A percentile compares a stretch with the other conserved stretches of the same genome.
phyloP scores from a whole-genome alignment of 2,329 filamentous ascomycete species.

The Aspergillus transmontanensis region DNA sequence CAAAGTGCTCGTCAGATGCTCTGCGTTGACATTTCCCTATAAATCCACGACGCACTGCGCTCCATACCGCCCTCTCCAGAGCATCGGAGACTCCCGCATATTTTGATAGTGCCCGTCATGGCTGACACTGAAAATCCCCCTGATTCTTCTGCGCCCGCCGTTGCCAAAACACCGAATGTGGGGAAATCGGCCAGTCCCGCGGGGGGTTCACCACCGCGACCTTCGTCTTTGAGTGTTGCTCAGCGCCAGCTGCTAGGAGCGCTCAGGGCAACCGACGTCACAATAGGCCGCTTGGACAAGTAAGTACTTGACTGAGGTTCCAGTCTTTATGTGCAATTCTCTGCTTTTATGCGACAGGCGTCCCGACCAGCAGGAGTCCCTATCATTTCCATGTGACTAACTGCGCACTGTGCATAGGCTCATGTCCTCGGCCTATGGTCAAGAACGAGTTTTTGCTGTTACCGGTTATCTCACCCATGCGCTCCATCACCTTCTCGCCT shows the following conservation, averaged over 20 bases:
- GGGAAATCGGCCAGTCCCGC: conserved; percentile 26
- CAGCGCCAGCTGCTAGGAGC: conserved; percentile 29
- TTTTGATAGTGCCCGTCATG: conserved; percentile 18
- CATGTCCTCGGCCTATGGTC: conserved; percentile 67
- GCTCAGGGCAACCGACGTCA: conserved; percentile 31
- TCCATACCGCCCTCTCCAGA: neutral
- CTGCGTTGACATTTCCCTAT: conserved; percentile 6
- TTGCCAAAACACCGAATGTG: conserved; percentile 23
- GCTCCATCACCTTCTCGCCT: conserved; percentile 62
- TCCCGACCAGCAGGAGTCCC: neutral
- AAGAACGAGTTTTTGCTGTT: conserved; percentile 70
- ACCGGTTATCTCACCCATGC: conserved; percentile 68
- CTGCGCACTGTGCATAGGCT: conserved; percentile 48
- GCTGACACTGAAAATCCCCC: conserved; percentile 22
- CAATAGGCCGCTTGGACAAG: conserved; percentile 34
- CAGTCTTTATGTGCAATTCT: neutral
- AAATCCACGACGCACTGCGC: conserved; percentile 4
- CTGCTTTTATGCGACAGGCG: neutral
- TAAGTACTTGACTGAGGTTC: conserved; percentile 17
- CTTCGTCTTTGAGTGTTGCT: conserved; percentile 13
- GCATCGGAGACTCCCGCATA: conserved; percentile 1
- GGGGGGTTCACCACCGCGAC: conserved; percentile 10
- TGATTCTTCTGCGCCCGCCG: conserved; percentile 14
- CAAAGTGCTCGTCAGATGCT: conserved; percentile 15
- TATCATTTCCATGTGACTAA: conserved; percentile 8